A percentile compares a stretch with the other conserved stretches of the same genome.
Evolutionary conservation across 2,329 filamentous ascomycete genomes (phyloP).

Genomic region (Sclerotiophoma versabilis): DNA sequence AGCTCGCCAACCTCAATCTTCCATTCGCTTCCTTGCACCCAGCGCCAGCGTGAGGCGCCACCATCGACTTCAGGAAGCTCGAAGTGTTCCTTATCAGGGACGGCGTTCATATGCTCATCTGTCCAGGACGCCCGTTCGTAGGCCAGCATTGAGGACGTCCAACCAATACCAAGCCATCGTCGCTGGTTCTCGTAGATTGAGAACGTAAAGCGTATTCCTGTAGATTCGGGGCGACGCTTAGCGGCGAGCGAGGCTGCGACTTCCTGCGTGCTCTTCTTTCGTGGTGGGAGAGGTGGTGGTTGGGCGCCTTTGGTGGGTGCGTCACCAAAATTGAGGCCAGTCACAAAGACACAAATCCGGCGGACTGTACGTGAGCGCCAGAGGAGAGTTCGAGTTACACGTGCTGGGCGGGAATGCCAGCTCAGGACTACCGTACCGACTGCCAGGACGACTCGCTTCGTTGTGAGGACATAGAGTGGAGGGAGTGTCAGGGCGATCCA

Average conservation of each 20-base stretch:
- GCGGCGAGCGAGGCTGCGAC: conserved; percentile 55
- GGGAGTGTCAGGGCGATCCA: conserved; percentile 86
- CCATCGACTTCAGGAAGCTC: conserved; percentile 71
- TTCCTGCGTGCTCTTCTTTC: conserved; percentile 56
- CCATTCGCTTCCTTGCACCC: conserved; percentile 88
- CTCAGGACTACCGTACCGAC: conserved; percentile 86
- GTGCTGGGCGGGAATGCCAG: conserved; percentile 88
- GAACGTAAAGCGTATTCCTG: conserved; percentile 94
- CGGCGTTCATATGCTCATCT: conserved; percentile 88
- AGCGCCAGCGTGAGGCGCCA: conserved; percentile 72
- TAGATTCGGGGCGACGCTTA: conserved; percentile 58
- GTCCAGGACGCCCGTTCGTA: conserved; percentile 94
- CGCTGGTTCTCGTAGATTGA: conserved; percentile 96
- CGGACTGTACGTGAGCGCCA: conserved; percentile 86
- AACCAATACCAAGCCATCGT: conserved; percentile 92
- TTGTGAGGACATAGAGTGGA: conserved; percentile 84
- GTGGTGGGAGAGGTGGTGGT: conserved; percentile 49
- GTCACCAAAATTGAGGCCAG: conserved; percentile 76
- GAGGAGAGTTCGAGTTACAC: conserved; percentile 83
- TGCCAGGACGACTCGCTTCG: conserved; percentile 81
- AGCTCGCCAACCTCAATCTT: conserved; percentile 75
- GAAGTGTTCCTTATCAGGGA: conserved; percentile 76
- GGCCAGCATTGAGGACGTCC: conserved; percentile 89
- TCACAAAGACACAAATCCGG: conserved; percentile 72
- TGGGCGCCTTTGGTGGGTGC: conserved; percentile 38